These are phyloP conservation scores for Coemansia sp. DNA, from an alignment of 192 early-diverging fungal species.

Conservation along the genomic window DNA sequence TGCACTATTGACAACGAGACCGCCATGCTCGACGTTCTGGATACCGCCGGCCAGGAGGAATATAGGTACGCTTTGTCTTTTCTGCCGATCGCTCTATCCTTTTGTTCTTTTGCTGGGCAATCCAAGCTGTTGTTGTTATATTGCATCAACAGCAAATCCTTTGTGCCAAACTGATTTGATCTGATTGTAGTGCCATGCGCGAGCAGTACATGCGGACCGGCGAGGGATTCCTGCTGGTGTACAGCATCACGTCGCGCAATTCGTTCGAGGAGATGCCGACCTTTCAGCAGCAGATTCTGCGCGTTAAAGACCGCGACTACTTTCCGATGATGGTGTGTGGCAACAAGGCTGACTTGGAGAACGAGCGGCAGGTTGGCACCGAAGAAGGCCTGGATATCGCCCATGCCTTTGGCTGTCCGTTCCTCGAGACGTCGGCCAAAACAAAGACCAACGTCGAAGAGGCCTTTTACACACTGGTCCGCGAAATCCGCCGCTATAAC, in stretches of 20 bases:
- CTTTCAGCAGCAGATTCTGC: constrained; percentile 89
- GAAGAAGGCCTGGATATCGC: constrained; percentile 84
- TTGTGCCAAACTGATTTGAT: not conserved
- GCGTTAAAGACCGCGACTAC: constrained; percentile 93
- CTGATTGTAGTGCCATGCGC: constrained; percentile 68
- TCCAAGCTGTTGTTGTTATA: constrained; percentile 6
- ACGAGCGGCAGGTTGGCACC: constrained; percentile 78
- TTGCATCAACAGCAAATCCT: not conserved
- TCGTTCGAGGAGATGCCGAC: constrained; percentile 90
- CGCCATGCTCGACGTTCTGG: constrained; percentile 88
- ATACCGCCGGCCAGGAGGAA: constrained; percentile 96
- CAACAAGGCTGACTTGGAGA: constrained; percentile 88
- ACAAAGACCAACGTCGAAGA: constrained; percentile 90
- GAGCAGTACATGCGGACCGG: constrained; percentile 98
- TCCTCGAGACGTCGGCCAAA: constrained; percentile 89
- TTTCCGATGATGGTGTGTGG: constrained; percentile 90
- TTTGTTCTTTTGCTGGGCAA: not conserved
- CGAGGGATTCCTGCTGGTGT: constrained; percentile 93
- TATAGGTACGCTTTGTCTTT: constrained; percentile 59
- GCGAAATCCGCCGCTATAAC: constrained; percentile 78
- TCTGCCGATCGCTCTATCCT: constrained; percentile 3
- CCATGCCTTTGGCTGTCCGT: constrained; percentile 69
- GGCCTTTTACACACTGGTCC: constrained; percentile 84
- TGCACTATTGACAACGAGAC: constrained; percentile 87
- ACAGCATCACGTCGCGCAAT: constrained; percentile 86